Conservation (phyloP, 2,329 filamentous ascomycete genomes). For the Penicillium vulpinum region DNA sequence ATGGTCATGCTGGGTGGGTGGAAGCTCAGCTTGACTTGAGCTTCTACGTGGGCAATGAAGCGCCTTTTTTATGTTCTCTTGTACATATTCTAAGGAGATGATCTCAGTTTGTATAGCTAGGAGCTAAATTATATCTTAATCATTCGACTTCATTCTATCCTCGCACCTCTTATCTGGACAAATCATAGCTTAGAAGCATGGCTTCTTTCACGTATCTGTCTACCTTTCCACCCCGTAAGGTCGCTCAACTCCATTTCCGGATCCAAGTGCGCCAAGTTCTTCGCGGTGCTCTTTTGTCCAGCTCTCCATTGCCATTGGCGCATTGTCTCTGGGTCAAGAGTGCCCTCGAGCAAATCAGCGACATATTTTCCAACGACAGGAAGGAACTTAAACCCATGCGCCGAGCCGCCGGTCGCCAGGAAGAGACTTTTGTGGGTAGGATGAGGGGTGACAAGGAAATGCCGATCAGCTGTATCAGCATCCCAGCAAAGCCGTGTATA, state of each 20-base stretch:
- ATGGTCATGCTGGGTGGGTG: conserved; percentile 26
- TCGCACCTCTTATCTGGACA: background rate
- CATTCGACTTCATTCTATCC: background rate
- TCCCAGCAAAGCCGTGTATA: conserved; percentile 17
- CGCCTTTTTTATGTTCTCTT: background rate
- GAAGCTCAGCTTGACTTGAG: conserved; percentile 27
- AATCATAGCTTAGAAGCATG: background rate
- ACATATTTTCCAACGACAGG: conserved; percentile 14
- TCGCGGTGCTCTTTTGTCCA: conserved; percentile 13
- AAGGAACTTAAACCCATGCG: conserved; percentile 16
- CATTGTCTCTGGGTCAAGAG: conserved; percentile 5
- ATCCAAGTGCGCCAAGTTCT: conserved; percentile 27
- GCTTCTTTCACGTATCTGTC: conserved; percentile 13
- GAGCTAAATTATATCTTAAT: background rate
- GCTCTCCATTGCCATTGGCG: conserved; percentile 15
- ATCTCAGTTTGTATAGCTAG: background rate
- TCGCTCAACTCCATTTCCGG: conserved; percentile 23
- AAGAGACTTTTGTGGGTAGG: conserved; percentile 3
- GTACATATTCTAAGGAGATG: background rate
- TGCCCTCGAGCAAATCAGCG: conserved; percentile 12
- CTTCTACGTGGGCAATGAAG: background rate
- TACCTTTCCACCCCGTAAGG: conserved; percentile 23
- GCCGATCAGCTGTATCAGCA: conserved; percentile 11
- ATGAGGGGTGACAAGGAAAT: conserved; percentile 14
- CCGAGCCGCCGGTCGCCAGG: conserved; percentile 8